These are phyloP conservation scores for Xylariales sp. DNA, from an alignment of 2,329 filamentous ascomycete genomes.

Conservation along the genomic window DNA sequence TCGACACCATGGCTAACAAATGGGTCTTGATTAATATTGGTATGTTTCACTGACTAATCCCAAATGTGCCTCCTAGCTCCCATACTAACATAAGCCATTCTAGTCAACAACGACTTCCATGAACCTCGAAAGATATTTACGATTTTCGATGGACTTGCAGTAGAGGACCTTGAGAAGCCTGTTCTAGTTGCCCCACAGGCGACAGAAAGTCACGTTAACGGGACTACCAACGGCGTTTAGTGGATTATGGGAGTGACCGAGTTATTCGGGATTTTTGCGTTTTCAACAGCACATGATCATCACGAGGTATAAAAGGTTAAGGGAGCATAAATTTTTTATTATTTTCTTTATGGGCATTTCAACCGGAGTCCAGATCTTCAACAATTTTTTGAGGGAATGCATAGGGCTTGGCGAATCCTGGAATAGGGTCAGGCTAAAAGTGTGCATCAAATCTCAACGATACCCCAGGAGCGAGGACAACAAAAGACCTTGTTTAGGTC, in stretches of 20 bases:
- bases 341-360: constrained; percentile 21
- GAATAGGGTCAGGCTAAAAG: constrained; percentile 22
- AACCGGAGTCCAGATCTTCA: constrained; percentile 25
- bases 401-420: constrained; percentile 14
- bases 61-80: too few relatives aligned
- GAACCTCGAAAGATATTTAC: constrained; percentile 76
- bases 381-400: constrained; percentile 25
- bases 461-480: constrained; percentile 23
- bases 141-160: constrained; percentile 73
- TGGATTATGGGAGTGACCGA: too few relatives aligned
- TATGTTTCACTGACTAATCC: constrained; percentile 47
- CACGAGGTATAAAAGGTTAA: constrained; percentile 15
- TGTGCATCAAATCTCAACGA: constrained; percentile 36
- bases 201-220: too few relatives aligned
- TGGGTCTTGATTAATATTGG: constrained; percentile 97
- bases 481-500: neutral
- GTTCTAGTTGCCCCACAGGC: too few relatives aligned
- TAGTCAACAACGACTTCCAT: constrained; percentile 98
- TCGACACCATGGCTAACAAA: constrained; percentile 78
- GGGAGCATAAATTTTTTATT: too few relatives aligned
- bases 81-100: neutral
- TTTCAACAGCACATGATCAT: constrained; percentile 22
- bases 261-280: constrained; percentile 26
- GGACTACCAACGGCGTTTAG: too few relatives aligned
- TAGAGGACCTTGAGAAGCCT: constrained; percentile 58